A percentile compares a stretch with the other conserved stretches of the same genome.
Conservation (phyloP, 768 basidiomycete species). For the Russula lepida region DNA sequence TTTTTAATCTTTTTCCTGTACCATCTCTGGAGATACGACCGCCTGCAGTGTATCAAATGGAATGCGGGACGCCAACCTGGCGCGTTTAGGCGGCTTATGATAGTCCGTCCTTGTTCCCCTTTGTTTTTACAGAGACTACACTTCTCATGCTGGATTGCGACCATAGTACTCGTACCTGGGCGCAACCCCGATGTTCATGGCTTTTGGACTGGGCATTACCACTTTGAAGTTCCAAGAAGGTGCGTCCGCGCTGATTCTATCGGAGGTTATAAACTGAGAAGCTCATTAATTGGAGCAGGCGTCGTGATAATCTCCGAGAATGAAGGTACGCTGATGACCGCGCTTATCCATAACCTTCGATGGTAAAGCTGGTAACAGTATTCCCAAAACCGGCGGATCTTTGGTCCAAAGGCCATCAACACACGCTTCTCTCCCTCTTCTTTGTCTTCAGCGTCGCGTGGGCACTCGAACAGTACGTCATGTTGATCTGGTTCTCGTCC, state of each 20-base stretch:
- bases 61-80: conserved; percentile 69
- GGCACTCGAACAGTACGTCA: conserved; percentile 66
- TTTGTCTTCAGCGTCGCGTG: conserved; percentile 67
- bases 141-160: background rate
- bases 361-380: conserved; percentile 30
- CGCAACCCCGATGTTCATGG: conserved; percentile 54
- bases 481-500: conserved; percentile 4
- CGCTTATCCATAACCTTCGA: background rate
- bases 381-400: conserved; percentile 46
- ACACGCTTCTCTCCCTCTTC: conserved; percentile 59
- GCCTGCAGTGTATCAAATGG: conserved; percentile 68
- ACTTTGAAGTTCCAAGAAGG: conserved; percentile 69
- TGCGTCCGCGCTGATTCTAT: conserved; percentile 23
- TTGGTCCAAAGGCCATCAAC: conserved; percentile 40
- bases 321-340: conserved; percentile 25
- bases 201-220: conserved; percentile 56
- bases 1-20: conserved; percentile 58
- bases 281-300: background rate
- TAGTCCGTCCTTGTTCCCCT: conserved; percentile 42
- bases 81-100: conserved; percentile 85
- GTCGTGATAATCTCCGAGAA: conserved; percentile 30
- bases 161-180: conserved; percentile 69
- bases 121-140: background rate
- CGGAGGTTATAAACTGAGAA: background rate
- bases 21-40: conserved; percentile 78